Evolutionary conservation across 371 early-diverging fungal genomes (phyloP).

Genomic region (Rhizopus delemar): DNA sequence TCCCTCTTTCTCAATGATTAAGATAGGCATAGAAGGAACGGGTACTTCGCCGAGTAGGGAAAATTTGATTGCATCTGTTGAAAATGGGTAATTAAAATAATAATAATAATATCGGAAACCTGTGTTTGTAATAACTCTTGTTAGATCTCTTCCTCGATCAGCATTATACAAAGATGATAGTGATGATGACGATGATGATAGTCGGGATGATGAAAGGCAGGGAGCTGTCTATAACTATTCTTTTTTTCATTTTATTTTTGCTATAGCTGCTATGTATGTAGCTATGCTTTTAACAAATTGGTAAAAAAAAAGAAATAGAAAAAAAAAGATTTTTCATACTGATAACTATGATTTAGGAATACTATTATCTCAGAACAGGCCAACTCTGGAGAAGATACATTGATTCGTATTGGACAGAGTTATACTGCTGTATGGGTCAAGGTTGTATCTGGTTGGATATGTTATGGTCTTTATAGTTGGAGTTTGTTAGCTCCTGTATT

Average conservation of each 20-base stretch:
- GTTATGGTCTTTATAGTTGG: slow-evolving; percentile 80
- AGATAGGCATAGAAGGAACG: slow-evolving; percentile 46
- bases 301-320: slow-evolving; percentile 37
- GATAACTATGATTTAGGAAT: slow-evolving; percentile 18
- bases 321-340: not conserved
- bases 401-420: slow-evolving; percentile 83
- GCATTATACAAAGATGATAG: slow-evolving; percentile 52
- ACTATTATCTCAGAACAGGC: slow-evolving; percentile 34
- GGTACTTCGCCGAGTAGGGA: slow-evolving; percentile 40
- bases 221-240: slow-evolving; percentile 89
- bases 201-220: slow-evolving; percentile 78
- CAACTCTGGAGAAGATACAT: slow-evolving; percentile 29
- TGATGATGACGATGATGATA: slow-evolving; percentile 52
- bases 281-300: slow-evolving; percentile 93
- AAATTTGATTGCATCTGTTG: slow-evolving; percentile 67
- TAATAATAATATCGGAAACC: not conserved
- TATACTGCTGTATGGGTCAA: slow-evolving; percentile 94
- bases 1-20: no score
- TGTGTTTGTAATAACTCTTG: not conserved
- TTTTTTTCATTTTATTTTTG: slow-evolving; percentile 92
- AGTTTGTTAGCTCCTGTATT: slow-evolving; percentile 84
- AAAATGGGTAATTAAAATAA: slow-evolving; percentile 51
- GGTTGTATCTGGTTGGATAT: slow-evolving; percentile 86
- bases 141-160: slow-evolving; percentile 63
- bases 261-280: slow-evolving; percentile 88